Evolutionary conservation across 345 rosid species (phyloP), one percentile per base, ranked within the genome.

Genomic region (Rhizophora apiculata): DNA sequence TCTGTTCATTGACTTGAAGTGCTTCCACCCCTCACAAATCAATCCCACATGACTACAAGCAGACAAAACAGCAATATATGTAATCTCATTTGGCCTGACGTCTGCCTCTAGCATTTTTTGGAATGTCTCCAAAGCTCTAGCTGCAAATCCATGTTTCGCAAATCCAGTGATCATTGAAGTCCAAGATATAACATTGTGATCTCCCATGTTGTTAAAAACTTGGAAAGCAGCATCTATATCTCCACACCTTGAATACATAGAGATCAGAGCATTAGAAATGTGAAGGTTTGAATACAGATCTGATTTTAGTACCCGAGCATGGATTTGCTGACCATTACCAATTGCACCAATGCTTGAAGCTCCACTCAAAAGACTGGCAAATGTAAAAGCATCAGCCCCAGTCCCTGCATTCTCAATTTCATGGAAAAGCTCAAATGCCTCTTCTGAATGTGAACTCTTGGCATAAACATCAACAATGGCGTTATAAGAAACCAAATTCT

Each of bases 41-140:
- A 91, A 74, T 72, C 97, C 96, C 3, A 69, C 96, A 7, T 89
- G 96, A 73, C 96, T 89, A 67, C 92, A 92, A 6, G 84, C 88
- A 1, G 89, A 88, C 67, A 89, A 75, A 68, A 89, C 88, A 49
- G 92, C 92, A 51, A 86, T 70, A 56, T 83, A 89, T 6, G 92
- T 84, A 67, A 89, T 68, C 62, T 81, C 86, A 63, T 92, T 89
- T 62, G 96, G 94, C 64, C 67, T 82, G 56, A 81, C 73, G 16
- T 80, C 74, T 53, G 72, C 77, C 61, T 78, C 79, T 6, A 67
- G 83, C 94, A 92, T 88, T 66, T 75, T 19, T 27, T 76, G 58
- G 71, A 89, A 92, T 37, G 78, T 83, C 68, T 88, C 86, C 60
- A 85, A 74, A 63, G 94, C 96, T 66, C 71, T 82, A 58, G 60